Conservation (phyloP, 805 yeast species). For the Candida chilensis region DNA sequence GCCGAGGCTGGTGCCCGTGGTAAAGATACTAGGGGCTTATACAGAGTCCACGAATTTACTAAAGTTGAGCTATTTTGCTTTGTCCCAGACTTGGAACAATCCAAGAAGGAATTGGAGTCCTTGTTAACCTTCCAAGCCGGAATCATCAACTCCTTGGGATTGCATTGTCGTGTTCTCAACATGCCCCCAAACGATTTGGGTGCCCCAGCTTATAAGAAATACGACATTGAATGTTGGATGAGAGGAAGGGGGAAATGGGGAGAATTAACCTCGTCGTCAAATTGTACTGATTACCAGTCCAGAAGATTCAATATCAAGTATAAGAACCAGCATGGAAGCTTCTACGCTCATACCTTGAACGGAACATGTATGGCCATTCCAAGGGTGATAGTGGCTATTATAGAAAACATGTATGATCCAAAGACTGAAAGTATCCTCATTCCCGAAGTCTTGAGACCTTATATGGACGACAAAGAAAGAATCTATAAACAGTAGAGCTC, state of each 20-base stretch:
- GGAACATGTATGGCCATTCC: constrained; percentile 98
- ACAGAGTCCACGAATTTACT: constrained; percentile 93
- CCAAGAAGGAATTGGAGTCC: constrained; percentile 45
- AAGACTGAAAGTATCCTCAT: constrained; percentile 41
- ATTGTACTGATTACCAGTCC: constrained; percentile 87
- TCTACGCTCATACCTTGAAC: constrained; percentile 73
- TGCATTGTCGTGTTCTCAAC: constrained; percentile 71
- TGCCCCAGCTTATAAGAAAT: constrained; percentile 85
- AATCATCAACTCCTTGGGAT: constrained; percentile 58
- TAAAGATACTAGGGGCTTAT: constrained; percentile 81
- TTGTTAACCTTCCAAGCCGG: constrained; percentile 57
- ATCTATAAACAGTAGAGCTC: too few species aligned
- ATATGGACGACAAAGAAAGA: constrained; percentile 55
- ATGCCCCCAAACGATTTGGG: constrained; percentile 93
- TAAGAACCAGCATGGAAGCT: too few species aligned
- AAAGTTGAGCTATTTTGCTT: constrained; percentile 82
- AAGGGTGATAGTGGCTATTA: constrained; percentile 77
- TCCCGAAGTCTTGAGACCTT: constrained; percentile 61
- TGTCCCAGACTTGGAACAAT: constrained; percentile 45
- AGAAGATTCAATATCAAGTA: constrained; percentile 70
- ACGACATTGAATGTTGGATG: constrained; percentile 97
- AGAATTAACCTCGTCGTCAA: constrained; percentile 84
- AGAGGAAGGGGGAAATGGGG: constrained; percentile 94
- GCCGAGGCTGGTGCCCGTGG: constrained; percentile 99
- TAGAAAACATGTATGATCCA: constrained; percentile 76